These are phyloP conservation scores for Obba rivulosa DNA, from an alignment of 768 basidiomycete genomes.

Conservation along the genomic window DNA sequence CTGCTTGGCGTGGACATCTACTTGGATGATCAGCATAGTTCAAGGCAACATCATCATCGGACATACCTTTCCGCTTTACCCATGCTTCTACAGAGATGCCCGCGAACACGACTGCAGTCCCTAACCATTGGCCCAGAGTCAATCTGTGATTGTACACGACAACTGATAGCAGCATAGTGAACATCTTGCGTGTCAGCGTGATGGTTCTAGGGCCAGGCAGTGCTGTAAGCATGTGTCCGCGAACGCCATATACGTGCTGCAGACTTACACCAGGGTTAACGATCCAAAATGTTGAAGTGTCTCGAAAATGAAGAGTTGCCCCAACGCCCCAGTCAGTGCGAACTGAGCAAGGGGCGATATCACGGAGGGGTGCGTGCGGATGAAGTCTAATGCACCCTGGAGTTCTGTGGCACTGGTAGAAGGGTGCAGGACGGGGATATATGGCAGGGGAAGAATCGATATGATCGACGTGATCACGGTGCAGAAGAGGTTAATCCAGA, in stretches of 20 bases:
- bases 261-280: conserved; percentile 77
- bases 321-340: conserved; percentile 85
- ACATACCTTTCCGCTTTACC: conserved; percentile 79
- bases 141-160: conserved; percentile 86
- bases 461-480: conserved; percentile 68
- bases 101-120: conserved; percentile 89
- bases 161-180: conserved; percentile 96
- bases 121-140: conserved; percentile 83
- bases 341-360: conserved; percentile 74
- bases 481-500: conserved; percentile 91
- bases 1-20: conserved; percentile 77
- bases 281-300: conserved; percentile 90
- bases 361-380: conserved; percentile 72
- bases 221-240: no score
- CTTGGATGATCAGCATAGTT: no score
- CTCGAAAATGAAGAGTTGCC: conserved; percentile 97
- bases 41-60: not conserved
- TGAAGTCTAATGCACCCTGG: conserved; percentile 62
- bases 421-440: conserved; percentile 80
- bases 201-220: conserved; percentile 56
- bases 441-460: conserved; percentile 67
- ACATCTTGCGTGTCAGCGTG: conserved; percentile 93
- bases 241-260: no score
- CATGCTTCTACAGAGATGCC: conserved; percentile 93
- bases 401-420: conserved; percentile 59